Base-by-base conservation (phyloP, 352 stramenopile genomes). In the Pythium brassicae region DNA sequence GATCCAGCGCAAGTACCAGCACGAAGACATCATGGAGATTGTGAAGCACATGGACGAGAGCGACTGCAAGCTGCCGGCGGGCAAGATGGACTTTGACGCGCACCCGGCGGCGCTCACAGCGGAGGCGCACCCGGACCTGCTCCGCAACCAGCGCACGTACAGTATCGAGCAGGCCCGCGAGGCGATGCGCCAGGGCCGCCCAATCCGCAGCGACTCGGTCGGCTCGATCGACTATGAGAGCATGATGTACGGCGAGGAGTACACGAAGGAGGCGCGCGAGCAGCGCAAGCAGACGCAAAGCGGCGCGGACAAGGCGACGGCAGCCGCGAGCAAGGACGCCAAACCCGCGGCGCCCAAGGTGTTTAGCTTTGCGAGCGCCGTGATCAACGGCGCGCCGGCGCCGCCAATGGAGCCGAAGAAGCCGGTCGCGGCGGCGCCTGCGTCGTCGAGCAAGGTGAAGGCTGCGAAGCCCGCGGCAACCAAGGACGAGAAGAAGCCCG, bases 21-120 rank as follows among this genome's bases (percentile, higher is more conserved):
- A 95, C 65, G 88, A 97, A 63, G 88, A 96, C 60, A 95, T 97
- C 55, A 86, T 97, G 71, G 84, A 93, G 63, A 94, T 96, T 55
- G 88, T 96, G 35, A 95, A 93, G 71, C 75, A 92, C 66, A 90
- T 97, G 83, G 86, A 95, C 57, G 86, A 96, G 42, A 76, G 76
- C 42, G 85, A 96, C 61, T 92, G 80, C 62, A 80, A 76, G 62
- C 52, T 91, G 15, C 66, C 73, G 2, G 76, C 70, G 2, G 80
- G 76, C 53, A 89, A 92, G 62, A 86, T 92, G 83, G 83, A 95
- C 62, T 94, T 87, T 56, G 77, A 83, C 17, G 74, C 71, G 23
- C 87, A 97, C 71, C 67, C 81, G 14, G 67, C 83, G 11, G 88
- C 83, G 26, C 63, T 97, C 34, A 93, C 83, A 46, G 50, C 72